A percentile compares a stretch with the other conserved stretches of the same genome.
These are phyloP conservation scores for Poa pratensis DNA, from an alignment of 176 grass and related monocot species.

Conservation along the genomic window DNA sequence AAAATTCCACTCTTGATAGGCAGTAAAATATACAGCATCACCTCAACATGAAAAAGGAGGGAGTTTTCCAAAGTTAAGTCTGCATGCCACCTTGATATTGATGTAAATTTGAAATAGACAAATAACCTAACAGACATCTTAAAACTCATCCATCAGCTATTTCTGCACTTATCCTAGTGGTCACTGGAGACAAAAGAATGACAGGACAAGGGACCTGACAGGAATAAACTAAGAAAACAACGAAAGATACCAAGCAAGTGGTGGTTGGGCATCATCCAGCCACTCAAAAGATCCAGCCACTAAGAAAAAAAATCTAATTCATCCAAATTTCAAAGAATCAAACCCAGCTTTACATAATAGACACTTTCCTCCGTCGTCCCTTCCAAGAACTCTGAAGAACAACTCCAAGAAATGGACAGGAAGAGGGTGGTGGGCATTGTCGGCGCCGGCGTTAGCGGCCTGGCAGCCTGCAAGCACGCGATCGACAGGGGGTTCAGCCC, in stretches of 20 bases:
- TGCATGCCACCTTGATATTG: too few species aligned
- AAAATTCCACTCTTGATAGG: not conserved
- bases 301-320: slow-evolving; percentile 45
- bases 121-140: not conserved
- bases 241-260: slow-evolving; percentile 45
- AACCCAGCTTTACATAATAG: slow-evolving; percentile 2
- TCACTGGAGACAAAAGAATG: slow-evolving; percentile 15
- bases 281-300: slow-evolving; percentile 32
- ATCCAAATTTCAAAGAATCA: slow-evolving; percentile 12
- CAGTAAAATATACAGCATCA: not conserved
- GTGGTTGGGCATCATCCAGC: slow-evolving; percentile 20
- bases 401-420: slow-evolving; percentile 47
- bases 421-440: slow-evolving; percentile 76
- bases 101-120: too few species aligned
- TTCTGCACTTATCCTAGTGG: not conserved
- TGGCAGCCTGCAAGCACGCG: slow-evolving; percentile 83
- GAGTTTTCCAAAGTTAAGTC: too few species aligned
- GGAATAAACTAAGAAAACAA: slow-evolving; percentile 3
- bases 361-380: not conserved
- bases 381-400: slow-evolving; percentile 31
- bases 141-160: slow-evolving; percentile 3
- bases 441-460: slow-evolving; percentile 82
- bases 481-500: slow-evolving; percentile 66
- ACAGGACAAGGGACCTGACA: slow-evolving; percentile 8
- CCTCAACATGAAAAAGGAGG: too few species aligned